phyloP scores from a whole-genome alignment of 1,284 basidiomycete species.

The Spongiforma sp. region DNA sequence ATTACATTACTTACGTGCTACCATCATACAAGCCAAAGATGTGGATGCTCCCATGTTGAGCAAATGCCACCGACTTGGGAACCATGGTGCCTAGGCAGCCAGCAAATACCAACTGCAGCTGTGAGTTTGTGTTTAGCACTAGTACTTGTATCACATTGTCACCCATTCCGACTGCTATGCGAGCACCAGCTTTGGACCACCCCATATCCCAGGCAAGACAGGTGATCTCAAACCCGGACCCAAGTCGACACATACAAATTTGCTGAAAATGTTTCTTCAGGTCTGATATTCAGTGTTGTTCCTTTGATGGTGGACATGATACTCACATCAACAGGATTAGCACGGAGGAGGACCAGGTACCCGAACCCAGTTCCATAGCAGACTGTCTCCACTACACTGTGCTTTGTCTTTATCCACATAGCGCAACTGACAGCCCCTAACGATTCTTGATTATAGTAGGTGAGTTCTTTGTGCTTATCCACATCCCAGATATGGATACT shows the following conservation, averaged over 20 bases:
- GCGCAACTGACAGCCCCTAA: constrained; percentile 5
- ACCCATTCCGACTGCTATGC: constrained; percentile 7
- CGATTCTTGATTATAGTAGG: background rate
- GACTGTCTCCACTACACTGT: constrained; percentile 4
- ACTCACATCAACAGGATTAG: constrained; percentile 4
- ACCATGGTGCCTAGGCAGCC: constrained; percentile 4
- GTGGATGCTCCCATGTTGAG: background rate
- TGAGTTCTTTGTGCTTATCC: background rate
- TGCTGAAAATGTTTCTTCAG: constrained; percentile 7
- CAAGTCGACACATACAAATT: constrained; percentile 5
- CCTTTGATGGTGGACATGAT: background rate
- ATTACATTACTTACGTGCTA: constrained; percentile 9
- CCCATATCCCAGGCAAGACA: constrained; percentile 2
- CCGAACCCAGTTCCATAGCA: constrained; percentile 12
- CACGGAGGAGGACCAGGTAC: constrained; percentile 2
- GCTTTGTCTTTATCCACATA: constrained; percentile 2
- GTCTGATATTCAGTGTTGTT: background rate
- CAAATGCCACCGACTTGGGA: constrained; percentile 9
- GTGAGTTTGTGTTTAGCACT: background rate
- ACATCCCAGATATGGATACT: constrained; percentile 7
- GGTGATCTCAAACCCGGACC: constrained; percentile 12
- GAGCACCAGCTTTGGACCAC: background rate
- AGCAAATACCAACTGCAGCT: constrained; percentile 7
- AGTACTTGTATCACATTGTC: constrained; percentile 9
- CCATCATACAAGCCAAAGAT: constrained; percentile 11